Conservation (phyloP, 2,329 filamentous ascomycete genomes). For the Beauveria sp. region DNA sequence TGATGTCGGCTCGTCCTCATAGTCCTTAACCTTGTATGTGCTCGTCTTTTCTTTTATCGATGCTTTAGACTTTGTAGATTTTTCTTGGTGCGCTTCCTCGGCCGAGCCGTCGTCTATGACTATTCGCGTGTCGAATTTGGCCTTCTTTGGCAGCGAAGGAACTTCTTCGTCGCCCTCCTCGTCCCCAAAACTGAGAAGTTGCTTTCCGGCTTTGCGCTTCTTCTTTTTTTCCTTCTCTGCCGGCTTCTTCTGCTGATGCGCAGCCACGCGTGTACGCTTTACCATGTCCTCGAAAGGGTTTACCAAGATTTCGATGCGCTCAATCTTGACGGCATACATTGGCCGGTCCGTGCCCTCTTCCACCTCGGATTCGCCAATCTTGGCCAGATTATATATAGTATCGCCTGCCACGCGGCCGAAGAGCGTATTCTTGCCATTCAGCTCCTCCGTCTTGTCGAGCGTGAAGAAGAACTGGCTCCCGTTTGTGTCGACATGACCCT, state of each 20-base stretch:
- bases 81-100: slow-evolving; percentile 22
- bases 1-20: slow-evolving; percentile 14
- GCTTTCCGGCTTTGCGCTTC: slow-evolving; percentile 69
- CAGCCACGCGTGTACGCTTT: slow-evolving; percentile 53
- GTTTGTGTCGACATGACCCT: slow-evolving; percentile 69
- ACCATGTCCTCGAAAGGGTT: slow-evolving; percentile 81
- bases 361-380: slow-evolving; percentile 84
- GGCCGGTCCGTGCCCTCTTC: slow-evolving; percentile 73
- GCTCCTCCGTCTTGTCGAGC: slow-evolving; percentile 72
- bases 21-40: slow-evolving; percentile 18
- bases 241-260: slow-evolving; percentile 32
- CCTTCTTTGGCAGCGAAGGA: slow-evolving; percentile 60
- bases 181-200: slow-evolving; percentile 70
- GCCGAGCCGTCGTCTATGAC: slow-evolving; percentile 47
- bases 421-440: slow-evolving; percentile 85
- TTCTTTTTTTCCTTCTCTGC: slow-evolving; percentile 44
- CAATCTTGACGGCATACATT: slow-evolving; percentile 76
- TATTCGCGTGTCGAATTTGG: slow-evolving; percentile 71
- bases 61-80: slow-evolving; percentile 22
- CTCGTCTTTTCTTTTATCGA: slow-evolving; percentile 24
- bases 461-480: slow-evolving; percentile 98
- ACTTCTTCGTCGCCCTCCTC: slow-evolving; percentile 52
- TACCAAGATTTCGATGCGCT: slow-evolving; percentile 63
- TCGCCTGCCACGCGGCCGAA: slow-evolving; percentile 90
- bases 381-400: slow-evolving; percentile 91